Percentiles rank a stretch among this genome's conserved stretches.
phyloP scores from a whole-genome alignment of 495 filamentous ascomycete genomes.

The Sabuloglossum arenarium region DNA sequence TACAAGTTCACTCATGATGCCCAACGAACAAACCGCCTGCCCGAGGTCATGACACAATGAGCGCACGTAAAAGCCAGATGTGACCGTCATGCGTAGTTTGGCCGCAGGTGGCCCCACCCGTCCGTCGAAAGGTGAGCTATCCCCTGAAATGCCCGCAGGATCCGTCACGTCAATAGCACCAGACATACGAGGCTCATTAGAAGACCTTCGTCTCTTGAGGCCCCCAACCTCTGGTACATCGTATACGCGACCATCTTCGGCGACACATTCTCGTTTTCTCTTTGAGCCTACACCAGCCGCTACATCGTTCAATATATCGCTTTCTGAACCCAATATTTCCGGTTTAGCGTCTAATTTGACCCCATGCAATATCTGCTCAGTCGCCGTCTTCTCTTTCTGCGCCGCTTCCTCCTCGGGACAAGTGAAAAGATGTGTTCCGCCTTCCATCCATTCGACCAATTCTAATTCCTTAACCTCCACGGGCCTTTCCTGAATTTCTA shows the following conservation, averaged over 20 bases:
- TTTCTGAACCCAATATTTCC: not conserved
- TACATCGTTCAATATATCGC: no score
- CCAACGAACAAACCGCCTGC: conserved; percentile 56
- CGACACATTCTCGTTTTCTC: not conserved
- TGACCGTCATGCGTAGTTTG: conserved; percentile 74
- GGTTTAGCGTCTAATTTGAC: not conserved
- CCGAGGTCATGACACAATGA: conserved; percentile 85
- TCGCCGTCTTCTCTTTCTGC: conserved; percentile 46
- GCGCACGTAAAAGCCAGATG: conserved; percentile 93
- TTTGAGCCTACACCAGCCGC: not conserved
- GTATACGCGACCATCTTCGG: not conserved
- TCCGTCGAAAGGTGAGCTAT: conserved; percentile 16
- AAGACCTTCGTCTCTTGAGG: not conserved
- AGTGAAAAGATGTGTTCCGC: conserved; percentile 47
- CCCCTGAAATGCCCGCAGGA: conserved; percentile 6
- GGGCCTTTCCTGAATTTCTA: conserved; percentile 59
- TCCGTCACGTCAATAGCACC: not conserved
- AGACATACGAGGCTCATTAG: not conserved
- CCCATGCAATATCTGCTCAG: conserved; percentile 37
- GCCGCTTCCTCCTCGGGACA: conserved; percentile 59
- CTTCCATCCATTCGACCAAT: conserved; percentile 71
- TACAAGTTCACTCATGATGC: conserved; percentile 67
- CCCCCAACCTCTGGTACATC: not conserved
- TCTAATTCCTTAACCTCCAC: conserved; percentile 59
- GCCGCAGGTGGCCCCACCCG: conserved; percentile 37